Evolutionary conservation across 192 early-diverging fungal genomes (phyloP).

Genomic region (Paraglomus occultum): DNA sequence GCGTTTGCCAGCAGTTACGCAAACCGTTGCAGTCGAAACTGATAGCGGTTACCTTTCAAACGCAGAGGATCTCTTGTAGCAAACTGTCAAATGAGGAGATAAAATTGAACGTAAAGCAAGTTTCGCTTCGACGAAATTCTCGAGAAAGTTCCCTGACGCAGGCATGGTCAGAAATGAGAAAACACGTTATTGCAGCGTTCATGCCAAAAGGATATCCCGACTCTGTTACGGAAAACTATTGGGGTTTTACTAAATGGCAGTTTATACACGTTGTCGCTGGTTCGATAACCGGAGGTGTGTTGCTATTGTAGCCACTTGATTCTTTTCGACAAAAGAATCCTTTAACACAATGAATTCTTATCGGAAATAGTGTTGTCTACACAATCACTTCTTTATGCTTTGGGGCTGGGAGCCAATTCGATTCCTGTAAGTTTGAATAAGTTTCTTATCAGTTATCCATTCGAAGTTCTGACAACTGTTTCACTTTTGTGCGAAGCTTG

Average conservation of each 20-base stretch:
- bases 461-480: background rate
- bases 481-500: slow-evolving; percentile 39
- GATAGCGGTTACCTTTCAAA: too few species aligned
- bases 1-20: too few species aligned
- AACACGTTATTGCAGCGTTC: slow-evolving; percentile 48
- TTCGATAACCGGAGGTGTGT: slow-evolving; percentile 64
- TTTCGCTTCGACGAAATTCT: too few species aligned
- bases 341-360: background rate
- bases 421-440: slow-evolving; percentile 43
- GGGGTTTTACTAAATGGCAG: slow-evolving; percentile 73
- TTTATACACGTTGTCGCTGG: slow-evolving; percentile 77
- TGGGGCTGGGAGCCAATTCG: slow-evolving; percentile 77
- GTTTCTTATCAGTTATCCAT: background rate
- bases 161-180: background rate
- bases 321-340: slow-evolving; percentile 24
- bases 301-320: background rate
- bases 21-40: too few species aligned
- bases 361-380: slow-evolving; percentile 67
- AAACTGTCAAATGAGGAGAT: too few species aligned
- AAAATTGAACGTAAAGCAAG: too few species aligned
- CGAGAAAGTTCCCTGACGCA: too few species aligned
- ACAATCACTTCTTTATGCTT: slow-evolving; percentile 81
- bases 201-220: slow-evolving; percentile 74
- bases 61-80: too few species aligned
- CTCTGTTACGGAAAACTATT: slow-evolving; percentile 73